Evolutionary conservation across 768 basidiomycete species (phyloP), one percentile per base, ranked within the genome.

Genomic region (Coprinopsis sp.): DNA sequence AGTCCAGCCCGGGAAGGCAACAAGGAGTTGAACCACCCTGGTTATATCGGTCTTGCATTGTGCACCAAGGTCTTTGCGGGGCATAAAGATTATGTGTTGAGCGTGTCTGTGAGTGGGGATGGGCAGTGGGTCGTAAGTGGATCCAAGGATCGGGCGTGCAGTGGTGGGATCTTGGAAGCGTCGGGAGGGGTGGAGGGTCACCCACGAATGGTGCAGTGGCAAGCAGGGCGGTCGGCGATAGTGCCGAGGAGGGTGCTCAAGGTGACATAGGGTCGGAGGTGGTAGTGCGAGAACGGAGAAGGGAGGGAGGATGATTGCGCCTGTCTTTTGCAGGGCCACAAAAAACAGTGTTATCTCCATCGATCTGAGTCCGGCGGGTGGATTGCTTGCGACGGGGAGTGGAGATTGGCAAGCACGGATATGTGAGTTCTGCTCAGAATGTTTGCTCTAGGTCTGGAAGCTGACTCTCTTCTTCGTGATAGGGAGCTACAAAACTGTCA

Each of bases 71-170:
- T 87, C 52, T 82, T 92, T 56, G 77, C 74, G 52, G 91, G 91
- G 5, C 91, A 94, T 64, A 90, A 92, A 67, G 67, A 71, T 52
- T 71, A 70, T 51, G 71, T 73, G 28, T 47, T 73, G 44, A 65
- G 64, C 27, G 71, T 71, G 14, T 67, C 58, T 18, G 83, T 89
- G 36, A 85, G 86, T 25, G 82, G 85, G 42, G 89, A 91, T 59
- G 87, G 86, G 4, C 78, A 84, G 46, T 64, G 86, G 82, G 82
- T 91, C 57, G 87, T 88, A 21, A 86, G 83, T n/a, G 87, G 89
- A 18, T 62, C 59, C 18, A 90, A 90, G 61, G 88, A 91, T 63
- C 80, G 89, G 24, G 82, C 83, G 86, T 91, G 45, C 84, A 87
- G 58, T 86, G 86, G 57, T 82, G 81, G 77, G 82, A 87, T 16